A percentile compares a stretch with the other conserved stretches of the same genome.
phyloP scores from a whole-genome alignment of 2,329 filamentous ascomycete genomes.

The Trichoderma sp. region DNA sequence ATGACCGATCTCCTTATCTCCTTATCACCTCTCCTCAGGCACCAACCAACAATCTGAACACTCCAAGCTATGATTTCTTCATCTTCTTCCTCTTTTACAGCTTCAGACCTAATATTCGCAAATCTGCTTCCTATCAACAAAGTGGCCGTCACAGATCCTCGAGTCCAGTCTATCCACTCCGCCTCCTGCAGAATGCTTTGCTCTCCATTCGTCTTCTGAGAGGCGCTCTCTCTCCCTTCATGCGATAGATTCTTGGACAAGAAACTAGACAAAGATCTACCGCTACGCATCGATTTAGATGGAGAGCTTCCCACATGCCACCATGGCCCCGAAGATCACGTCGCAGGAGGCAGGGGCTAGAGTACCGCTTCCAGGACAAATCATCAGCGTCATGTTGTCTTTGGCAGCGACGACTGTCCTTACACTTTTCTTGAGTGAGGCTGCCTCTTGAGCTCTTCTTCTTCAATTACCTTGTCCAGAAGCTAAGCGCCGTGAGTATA shows the following conservation, averaged over 20 bases:
- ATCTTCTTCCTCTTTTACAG: too few species aligned
- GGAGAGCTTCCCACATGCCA: not conserved
- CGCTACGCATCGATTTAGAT: not conserved
- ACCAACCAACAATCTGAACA: not conserved
- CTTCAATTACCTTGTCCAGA: not conserved
- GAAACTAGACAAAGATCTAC: not conserved
- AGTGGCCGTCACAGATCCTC: not conserved
- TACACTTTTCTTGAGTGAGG: slow-evolving; percentile 38
- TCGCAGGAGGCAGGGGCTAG: slow-evolving; percentile 3
- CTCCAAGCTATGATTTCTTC: not conserved
- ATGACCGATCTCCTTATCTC: not conserved
- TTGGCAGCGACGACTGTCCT: slow-evolving; percentile 36
- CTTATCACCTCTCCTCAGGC: not conserved
- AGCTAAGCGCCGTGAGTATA: not conserved
- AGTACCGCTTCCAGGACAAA: slow-evolving; percentile 35
- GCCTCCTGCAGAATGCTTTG: not conserved
- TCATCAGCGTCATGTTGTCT: slow-evolving; percentile 37
- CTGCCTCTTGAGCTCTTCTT: not conserved
- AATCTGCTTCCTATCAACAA: not conserved
- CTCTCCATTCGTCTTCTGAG: not conserved
- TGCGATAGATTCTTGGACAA: not conserved
- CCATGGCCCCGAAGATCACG: not conserved
- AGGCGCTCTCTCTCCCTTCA: not conserved
- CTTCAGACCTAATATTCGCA: not conserved
- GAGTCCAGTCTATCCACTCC: not conserved